phyloP scores from a whole-genome alignment of 106 monocot species.

The Dioscorea zingiberensis region DNA sequence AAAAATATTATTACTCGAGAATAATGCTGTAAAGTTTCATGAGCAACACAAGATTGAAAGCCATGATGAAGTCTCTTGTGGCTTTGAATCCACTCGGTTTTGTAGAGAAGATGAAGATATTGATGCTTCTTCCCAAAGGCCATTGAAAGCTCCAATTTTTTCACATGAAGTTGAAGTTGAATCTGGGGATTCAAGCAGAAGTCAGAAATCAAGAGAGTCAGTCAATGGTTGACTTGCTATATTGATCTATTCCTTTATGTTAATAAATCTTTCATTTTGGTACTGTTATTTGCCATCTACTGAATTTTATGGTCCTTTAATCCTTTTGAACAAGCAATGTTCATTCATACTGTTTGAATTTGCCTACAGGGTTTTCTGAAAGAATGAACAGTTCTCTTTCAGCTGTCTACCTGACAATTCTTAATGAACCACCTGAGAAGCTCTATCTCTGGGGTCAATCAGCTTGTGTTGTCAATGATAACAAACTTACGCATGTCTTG shows the following conservation, averaged over 20 bases:
- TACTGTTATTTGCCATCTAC: background rate
- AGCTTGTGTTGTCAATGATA: conserved; percentile 29
- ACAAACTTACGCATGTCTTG: conserved; percentile 24
- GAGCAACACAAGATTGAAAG: conserved; percentile 7
- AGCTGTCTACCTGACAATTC: conserved; percentile 21
- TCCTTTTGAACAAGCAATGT: no score
- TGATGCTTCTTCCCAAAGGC: conserved; percentile 4
- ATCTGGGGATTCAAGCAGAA: conserved; percentile 6
- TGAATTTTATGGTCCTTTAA: no score
- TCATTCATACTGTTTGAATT: no score
- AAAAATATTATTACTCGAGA: conserved; percentile 4
- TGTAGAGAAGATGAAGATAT: conserved; percentile 1
- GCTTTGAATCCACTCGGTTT: conserved; percentile 2
- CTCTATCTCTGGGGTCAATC: conserved; percentile 91
- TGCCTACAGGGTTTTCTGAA: no score
- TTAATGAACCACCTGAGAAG: no score
- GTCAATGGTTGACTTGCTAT: background rate
- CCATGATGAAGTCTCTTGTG: background rate
- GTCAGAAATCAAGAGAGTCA: conserved; percentile 1
- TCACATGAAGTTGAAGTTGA: conserved; percentile 13
- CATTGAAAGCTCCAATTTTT: background rate
- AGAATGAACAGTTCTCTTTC: background rate
- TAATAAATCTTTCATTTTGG: background rate
- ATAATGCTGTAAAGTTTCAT: conserved; percentile 9
- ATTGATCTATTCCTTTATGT: no score